Base-by-base conservation (phyloP, 2,329 filamentous ascomycete genomes). In the Exophiala aquamarina region DNA sequence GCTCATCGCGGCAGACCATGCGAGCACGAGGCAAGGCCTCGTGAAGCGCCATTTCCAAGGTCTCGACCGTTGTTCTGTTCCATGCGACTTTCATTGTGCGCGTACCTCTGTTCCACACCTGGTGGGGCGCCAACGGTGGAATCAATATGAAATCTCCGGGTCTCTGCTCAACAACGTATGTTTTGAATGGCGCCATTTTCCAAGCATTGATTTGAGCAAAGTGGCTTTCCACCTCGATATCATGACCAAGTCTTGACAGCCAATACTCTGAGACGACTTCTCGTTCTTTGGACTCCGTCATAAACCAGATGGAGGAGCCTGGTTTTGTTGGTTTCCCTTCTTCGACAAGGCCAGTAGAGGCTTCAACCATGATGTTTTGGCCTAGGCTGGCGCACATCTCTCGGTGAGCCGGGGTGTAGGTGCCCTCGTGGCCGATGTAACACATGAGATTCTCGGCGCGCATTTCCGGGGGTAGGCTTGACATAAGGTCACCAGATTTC, bases 311-410 rank as follows among this genome's bases (percentile, higher is more conserved):
- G 0, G 93, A 96, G 44, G 88, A 95, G 2, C 93, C 93, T 2
- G 86, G 81, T 54, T 83, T 87, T 35, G 81, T 81, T 0, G 69
- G 69, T 62, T 93, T 88, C 3, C 86, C 88, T 41, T 86, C 76
- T 44, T 84, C 80, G 14, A 79, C 73, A 2, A 81, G 73, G 1
- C 73, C 73, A 35, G 68, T 69, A 0, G 92, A 97, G 2, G 90
- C 83, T 57, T 96, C 89, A 2, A 98, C 90, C 93, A 98, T 97
- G 59, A 98, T 92, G 62, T 98, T 98, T 58, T 98, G 93, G 0
- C 93, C 92, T 10, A 97, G 72, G 28, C 87, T 95, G 10, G 89
- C 93, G 67, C 93, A 98, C 93, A 98, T 98, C 66, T 98, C 93
- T 57, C 89, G 83, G 69, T 98, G 93, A 1, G 91, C 84, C 8